A percentile compares a stretch with the other conserved stretches of the same genome.
Conservation (phyloP, 1,284 basidiomycete genomes). For the Hemileccinum hortonii region DNA sequence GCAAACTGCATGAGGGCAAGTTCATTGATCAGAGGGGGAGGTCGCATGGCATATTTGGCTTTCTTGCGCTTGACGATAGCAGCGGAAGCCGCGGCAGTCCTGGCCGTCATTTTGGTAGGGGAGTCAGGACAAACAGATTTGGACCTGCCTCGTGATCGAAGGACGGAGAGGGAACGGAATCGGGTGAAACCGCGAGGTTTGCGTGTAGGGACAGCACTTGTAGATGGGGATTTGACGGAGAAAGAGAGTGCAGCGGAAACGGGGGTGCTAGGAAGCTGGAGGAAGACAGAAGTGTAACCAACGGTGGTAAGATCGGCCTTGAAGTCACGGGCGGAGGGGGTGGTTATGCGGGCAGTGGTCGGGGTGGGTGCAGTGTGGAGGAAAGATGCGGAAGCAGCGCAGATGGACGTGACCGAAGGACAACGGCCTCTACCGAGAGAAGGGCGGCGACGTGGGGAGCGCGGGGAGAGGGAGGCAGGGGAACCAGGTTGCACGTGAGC, state of each 20-base stretch:
- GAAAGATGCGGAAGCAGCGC: constrained; percentile 44
- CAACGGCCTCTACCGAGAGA: constrained; percentile 36
- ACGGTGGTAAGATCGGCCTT: constrained; percentile 52
- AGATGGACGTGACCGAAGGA: constrained; percentile 34
- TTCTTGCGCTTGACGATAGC: constrained; percentile 47
- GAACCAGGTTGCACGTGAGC: constrained; percentile 66
- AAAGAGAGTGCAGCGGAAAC: constrained; percentile 36
- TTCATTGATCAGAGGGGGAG: constrained; percentile 57
- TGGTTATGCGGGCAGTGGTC: constrained; percentile 35
- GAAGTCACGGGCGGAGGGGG: constrained; percentile 44
- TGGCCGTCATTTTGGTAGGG: constrained; percentile 25
- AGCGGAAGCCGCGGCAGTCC: constrained; percentile 25
- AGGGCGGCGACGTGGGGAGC: constrained; percentile 43
- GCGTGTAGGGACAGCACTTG: constrained; percentile 1
- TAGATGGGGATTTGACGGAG: constrained; percentile 15
- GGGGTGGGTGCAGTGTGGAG: constrained; percentile 43
- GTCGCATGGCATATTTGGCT: constrained; percentile 36
- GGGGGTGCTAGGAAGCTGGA: constrained; percentile 55
- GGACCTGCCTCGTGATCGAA: constrained; percentile 37
- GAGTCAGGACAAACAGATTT: constrained; percentile 30
- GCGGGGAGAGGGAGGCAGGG: constrained; percentile 51
- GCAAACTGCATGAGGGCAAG: constrained; percentile 65
- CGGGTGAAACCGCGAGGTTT: constrained; percentile 32
- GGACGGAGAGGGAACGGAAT: constrained; percentile 47
- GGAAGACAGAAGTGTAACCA: constrained; percentile 65